Conservation (phyloP, 768 basidiomycete species). For the Phlegmacium glaucopus region DNA sequence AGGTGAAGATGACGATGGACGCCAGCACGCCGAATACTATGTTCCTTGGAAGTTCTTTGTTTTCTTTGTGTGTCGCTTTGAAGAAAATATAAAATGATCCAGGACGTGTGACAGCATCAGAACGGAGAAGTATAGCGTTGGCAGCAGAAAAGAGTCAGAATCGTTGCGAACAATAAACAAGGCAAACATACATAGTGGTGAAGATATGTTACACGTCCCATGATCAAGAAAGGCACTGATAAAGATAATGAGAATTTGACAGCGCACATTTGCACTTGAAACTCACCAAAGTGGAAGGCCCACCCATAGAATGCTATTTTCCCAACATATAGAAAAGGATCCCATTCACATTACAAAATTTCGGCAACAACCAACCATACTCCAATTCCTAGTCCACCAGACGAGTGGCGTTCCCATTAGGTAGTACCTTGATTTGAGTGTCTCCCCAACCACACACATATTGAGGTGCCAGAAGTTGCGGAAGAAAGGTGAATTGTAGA, state of each 20-base stretch:
- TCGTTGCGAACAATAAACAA: too few species aligned
- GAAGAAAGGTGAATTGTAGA: conserved; percentile 88
- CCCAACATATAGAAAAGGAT: conserved; percentile 91
- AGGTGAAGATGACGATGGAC: too few species aligned
- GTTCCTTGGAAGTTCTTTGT: too few species aligned
- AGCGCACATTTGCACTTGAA: too few species aligned
- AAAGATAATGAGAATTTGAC: too few species aligned
- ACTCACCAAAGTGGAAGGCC: too few species aligned
- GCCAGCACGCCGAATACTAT: too few species aligned
- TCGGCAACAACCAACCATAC: background rate
- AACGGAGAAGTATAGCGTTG: too few species aligned
- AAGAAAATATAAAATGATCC: conserved; percentile 90
- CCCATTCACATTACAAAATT: conserved; percentile 73
- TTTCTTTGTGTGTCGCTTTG: too few species aligned
- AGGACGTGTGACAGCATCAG: conserved; percentile 87
- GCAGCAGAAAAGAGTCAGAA: too few species aligned
- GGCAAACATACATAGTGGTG: conserved; percentile 83
- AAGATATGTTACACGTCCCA: conserved; percentile 95
- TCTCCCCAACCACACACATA: conserved; percentile 99
- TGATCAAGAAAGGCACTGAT: conserved; percentile 96
- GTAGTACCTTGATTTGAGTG: conserved; percentile 84
- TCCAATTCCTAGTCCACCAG: conserved; percentile 75
- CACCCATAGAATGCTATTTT: too few species aligned
- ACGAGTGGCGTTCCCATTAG: conserved; percentile 89
- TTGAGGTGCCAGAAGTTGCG: conserved; percentile 99